phyloP scores from a whole-genome alignment of 345 rosid genomes.

The Eucalyptus urophylla region DNA sequence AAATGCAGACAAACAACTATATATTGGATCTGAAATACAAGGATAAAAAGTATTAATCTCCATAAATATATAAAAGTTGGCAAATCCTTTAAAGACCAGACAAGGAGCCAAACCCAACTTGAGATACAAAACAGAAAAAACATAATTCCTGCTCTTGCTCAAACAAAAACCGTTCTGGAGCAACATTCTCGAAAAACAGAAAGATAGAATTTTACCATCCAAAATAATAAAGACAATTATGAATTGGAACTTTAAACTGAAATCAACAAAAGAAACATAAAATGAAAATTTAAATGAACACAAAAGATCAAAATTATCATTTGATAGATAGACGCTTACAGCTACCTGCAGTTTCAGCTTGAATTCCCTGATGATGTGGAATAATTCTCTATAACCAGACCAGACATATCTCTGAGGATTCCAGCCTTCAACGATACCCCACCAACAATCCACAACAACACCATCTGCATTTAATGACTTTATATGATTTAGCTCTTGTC shows the following conservation, averaged over 20 bases:
- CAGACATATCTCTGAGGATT: slow-evolving; percentile 83
- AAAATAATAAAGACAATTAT: background rate
- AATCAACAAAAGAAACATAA: background rate
- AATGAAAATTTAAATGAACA: background rate
- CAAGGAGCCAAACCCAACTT: background rate
- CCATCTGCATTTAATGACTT: slow-evolving; percentile 79
- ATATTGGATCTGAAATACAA: background rate
- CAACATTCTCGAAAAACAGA: background rate
- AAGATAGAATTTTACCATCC: background rate
- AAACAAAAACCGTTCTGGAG: background rate
- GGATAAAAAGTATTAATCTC: background rate
- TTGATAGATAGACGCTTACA: background rate
- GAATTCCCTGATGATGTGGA: slow-evolving; percentile 63
- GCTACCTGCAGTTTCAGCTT: slow-evolving; percentile 78
- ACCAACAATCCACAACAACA: slow-evolving; percentile 84
- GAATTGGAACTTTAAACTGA: background rate
- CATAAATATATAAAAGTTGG: background rate
- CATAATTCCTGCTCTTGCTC: background rate
- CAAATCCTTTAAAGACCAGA: background rate
- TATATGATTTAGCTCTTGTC: slow-evolving; percentile 65
- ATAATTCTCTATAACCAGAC: slow-evolving; percentile 89
- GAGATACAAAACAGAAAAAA: background rate
- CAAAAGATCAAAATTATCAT: background rate
- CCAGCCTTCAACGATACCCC: slow-evolving; percentile 97
- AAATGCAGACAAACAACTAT: background rate